Conservation (phyloP, 306 rosid species). For the Castanea mollissima region DNA sequence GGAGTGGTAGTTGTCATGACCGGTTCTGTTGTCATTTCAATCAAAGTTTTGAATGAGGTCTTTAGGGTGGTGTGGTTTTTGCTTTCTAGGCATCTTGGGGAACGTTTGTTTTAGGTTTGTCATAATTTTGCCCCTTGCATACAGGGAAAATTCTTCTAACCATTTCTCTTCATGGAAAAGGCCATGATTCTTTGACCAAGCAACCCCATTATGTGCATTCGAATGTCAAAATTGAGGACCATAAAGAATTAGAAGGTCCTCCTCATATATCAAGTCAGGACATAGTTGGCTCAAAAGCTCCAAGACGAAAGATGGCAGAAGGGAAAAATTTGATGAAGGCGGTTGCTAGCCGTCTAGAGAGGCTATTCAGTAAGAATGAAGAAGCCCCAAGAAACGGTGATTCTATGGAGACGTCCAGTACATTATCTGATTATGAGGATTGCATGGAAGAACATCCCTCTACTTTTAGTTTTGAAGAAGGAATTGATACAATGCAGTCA, state of each 20-base stretch:
- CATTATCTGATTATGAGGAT: slow-evolving; percentile 57
- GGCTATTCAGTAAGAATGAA: slow-evolving; percentile 61
- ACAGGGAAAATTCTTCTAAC: slow-evolving; percentile 83
- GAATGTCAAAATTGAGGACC: slow-evolving; percentile 24
- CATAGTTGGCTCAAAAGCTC: slow-evolving; percentile 20
- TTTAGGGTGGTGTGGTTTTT: not conserved
- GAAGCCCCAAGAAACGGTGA: slow-evolving; percentile 33
- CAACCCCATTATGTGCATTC: slow-evolving; percentile 26
- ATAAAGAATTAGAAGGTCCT: slow-evolving; percentile 33
- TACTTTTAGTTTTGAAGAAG: slow-evolving; percentile 59
- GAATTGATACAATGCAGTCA: slow-evolving; percentile 51
- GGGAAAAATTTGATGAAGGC: slow-evolving; percentile 55
- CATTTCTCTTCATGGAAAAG: slow-evolving; percentile 58
- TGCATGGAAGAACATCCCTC: slow-evolving; percentile 36
- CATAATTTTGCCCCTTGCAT: slow-evolving; percentile 14
- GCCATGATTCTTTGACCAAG: slow-evolving; percentile 21
- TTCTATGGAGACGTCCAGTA: slow-evolving; percentile 50
- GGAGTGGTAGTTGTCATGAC: not conserved
- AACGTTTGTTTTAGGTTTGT: not conserved
- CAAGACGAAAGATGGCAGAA: slow-evolving; percentile 34
- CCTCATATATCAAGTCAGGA: slow-evolving; percentile 22
- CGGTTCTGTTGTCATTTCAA: not conserved
- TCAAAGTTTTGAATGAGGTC: not conserved
- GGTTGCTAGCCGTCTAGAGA: slow-evolving; percentile 46
- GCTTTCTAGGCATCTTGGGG: not conserved